phyloP scores from a whole-genome alignment of 1,284 basidiomycete genomes.

The Pseudozyma hubeiensis region DNA sequence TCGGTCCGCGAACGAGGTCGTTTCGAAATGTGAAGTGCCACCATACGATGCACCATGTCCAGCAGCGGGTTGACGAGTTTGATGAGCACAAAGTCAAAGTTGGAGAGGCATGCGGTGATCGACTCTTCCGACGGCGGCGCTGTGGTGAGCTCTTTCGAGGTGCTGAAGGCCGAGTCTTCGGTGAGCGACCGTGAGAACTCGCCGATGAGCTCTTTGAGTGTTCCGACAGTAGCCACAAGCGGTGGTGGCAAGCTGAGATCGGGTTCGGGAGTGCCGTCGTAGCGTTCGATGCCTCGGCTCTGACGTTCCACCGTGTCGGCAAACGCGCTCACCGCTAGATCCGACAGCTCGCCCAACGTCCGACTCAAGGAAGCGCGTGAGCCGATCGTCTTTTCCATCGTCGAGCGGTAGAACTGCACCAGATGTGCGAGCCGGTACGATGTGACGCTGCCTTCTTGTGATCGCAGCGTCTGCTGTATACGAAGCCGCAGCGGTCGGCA shows the following conservation, averaged over 20 bases:
- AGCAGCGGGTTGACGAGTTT: constrained; percentile 54
- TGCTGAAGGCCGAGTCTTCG: constrained; percentile 11
- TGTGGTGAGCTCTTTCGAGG: neutral
- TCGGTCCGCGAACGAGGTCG: constrained; percentile 17
- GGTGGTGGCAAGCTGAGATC: constrained; percentile 47
- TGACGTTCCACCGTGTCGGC: constrained; percentile 55
- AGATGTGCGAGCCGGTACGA: constrained; percentile 92
- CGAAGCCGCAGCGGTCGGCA: constrained; percentile 79
- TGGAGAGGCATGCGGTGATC: constrained; percentile 5
- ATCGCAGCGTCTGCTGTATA: constrained; percentile 89
- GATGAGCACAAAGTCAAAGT: constrained; percentile 48
- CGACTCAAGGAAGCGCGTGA: constrained; percentile 79
- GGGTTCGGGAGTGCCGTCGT: constrained; percentile 30
- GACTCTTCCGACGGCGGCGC: neutral
- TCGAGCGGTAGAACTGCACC: constrained; percentile 91
- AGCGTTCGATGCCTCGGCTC: constrained; percentile 43
- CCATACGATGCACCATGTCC: constrained; percentile 39
- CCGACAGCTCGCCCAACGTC: constrained; percentile 78
- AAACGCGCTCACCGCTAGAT: constrained; percentile 48
- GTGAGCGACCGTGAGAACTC: constrained; percentile 47
- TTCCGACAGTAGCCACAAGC: constrained; percentile 33
- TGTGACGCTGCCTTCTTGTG: constrained; percentile 90
- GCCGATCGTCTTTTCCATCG: constrained; percentile 92
- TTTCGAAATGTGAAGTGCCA: constrained; percentile 14
- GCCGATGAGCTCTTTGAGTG: constrained; percentile 57